Percentiles rank a stretch among this genome's conserved stretches.
These are phyloP conservation scores for Platanthera guangdongensis DNA, from an alignment of 106 monocot genomes.

Conservation along the genomic window DNA sequence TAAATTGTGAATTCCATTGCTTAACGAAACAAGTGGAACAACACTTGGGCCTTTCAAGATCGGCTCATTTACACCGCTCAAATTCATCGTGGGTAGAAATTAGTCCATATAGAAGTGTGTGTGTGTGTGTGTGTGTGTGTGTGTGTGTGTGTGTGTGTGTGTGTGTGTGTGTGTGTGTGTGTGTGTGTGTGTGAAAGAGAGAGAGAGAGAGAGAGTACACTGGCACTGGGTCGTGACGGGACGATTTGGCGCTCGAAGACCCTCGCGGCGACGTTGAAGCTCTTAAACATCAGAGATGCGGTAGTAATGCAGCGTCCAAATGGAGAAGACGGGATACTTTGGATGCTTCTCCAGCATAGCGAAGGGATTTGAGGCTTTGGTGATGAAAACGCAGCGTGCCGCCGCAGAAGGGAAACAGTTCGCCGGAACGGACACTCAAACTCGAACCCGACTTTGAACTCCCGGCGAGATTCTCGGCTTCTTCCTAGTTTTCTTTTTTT, in stretches of 20 bases:
- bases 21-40: too few relatives aligned
- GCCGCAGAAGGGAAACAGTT: not conserved
- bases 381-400: not conserved
- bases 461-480: not conserved
- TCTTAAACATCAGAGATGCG: slow-evolving; percentile 47
- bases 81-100: too few relatives aligned
- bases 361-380: not conserved
- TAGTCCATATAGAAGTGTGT: too few relatives aligned
- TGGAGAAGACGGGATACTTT: not conserved
- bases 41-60: too few relatives aligned
- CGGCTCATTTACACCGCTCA: too few relatives aligned
- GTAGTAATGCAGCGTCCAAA: not conserved
- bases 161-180: too few relatives aligned
- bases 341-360: slow-evolving; percentile 1
- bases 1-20: too few relatives aligned
- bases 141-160: too few relatives aligned
- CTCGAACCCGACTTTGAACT: not conserved
- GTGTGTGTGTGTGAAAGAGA: not conserved
- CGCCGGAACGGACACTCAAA: not conserved
- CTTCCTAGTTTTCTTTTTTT: not conserved
- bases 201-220: slow-evolving; percentile 34
- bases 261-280: slow-evolving; percentile 80
- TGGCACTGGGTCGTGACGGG: slow-evolving; percentile 75
- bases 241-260: slow-evolving; percentile 94
- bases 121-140: too few relatives aligned